These are phyloP conservation scores for Gracilaria caudata DNA, from an alignment of 23 red algal genomes.

Conservation along the genomic window DNA sequence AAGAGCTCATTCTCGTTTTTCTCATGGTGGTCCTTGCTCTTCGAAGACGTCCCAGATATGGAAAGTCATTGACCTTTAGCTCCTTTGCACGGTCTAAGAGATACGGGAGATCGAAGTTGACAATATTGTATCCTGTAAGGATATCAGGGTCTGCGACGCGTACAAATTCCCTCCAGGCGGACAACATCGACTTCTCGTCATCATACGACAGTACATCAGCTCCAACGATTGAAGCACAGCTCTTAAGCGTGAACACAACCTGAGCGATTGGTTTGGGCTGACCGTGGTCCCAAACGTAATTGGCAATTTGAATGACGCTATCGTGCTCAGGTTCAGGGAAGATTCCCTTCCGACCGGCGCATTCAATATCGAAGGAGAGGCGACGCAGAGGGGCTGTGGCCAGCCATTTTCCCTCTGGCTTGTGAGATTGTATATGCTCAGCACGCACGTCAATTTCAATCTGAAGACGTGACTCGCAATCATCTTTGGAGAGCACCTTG, in stretches of 20 bases:
- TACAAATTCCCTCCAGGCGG: constrained; percentile 83
- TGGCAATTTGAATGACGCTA: constrained; percentile 98
- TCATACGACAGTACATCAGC: constrained; percentile 79
- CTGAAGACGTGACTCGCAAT: constrained; percentile 55
- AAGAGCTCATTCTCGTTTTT: constrained; percentile 83
- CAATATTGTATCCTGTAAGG: constrained; percentile 99
- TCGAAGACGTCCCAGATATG: constrained; percentile 82
- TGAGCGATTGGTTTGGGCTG: constrained; percentile 18
- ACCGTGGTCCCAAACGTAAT: constrained; percentile 86
- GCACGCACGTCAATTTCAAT: constrained; percentile 80
- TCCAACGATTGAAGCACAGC: constrained; percentile 89
- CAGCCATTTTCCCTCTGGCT: constrained; percentile 91
- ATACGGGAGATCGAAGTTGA: constrained; percentile 99
- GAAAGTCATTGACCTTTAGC: constrained; percentile 77
- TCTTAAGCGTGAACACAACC: constrained; percentile 92
- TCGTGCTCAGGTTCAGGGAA: constrained; percentile 97
- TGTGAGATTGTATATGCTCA: constrained; percentile 72
- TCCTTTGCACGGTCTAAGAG: constrained; percentile 85
- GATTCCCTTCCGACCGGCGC: constrained; percentile 85
- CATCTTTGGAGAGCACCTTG: background rate
- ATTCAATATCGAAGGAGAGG: constrained; percentile 98
- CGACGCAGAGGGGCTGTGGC: constrained; percentile 87
- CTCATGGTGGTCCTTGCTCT: constrained; percentile 78
- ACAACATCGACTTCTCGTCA: constrained; percentile 76
- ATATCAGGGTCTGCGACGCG: constrained; percentile 86